Conservation (phyloP, 495 filamentous ascomycete species). For the Hypoxylon intermedium region DNA sequence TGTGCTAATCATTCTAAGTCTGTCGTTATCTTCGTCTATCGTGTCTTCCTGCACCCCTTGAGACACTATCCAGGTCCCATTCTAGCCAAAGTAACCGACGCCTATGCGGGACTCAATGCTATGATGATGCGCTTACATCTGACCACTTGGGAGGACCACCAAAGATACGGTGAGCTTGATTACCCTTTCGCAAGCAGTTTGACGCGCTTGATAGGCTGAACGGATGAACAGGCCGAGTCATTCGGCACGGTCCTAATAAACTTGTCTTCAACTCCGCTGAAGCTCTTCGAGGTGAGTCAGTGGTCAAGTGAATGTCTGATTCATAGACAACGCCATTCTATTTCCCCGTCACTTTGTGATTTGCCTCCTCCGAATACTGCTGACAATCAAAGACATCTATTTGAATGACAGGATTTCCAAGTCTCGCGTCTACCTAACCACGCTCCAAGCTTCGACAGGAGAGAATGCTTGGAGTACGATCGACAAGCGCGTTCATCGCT, state of each 20-base stretch:
- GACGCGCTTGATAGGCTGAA: background rate
- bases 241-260: conserved; percentile 56
- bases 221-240: conserved; percentile 30
- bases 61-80: conserved; percentile 66
- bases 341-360: no score
- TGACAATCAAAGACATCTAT: no score
- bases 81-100: conserved; percentile 58
- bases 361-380: no score
- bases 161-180: conserved; percentile 24
- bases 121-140: conserved; percentile 53
- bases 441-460: background rate
- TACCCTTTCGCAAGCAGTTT: background rate
- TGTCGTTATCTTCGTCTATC: no score
- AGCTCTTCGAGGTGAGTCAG: conserved; percentile 55
- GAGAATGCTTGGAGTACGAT: background rate
- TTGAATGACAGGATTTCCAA: background rate
- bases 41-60: conserved; percentile 64
- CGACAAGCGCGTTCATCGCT: background rate
- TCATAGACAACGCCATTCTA: no score
- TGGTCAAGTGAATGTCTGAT: no score
- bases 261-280: conserved; percentile 52
- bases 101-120: conserved; percentile 52
- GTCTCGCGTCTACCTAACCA: background rate
- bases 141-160: conserved; percentile 46
- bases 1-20: no score